Base-by-base conservation (phyloP, 202 grass and related monocot species). In the Bolboschoenoplectus hybrid region DNA sequence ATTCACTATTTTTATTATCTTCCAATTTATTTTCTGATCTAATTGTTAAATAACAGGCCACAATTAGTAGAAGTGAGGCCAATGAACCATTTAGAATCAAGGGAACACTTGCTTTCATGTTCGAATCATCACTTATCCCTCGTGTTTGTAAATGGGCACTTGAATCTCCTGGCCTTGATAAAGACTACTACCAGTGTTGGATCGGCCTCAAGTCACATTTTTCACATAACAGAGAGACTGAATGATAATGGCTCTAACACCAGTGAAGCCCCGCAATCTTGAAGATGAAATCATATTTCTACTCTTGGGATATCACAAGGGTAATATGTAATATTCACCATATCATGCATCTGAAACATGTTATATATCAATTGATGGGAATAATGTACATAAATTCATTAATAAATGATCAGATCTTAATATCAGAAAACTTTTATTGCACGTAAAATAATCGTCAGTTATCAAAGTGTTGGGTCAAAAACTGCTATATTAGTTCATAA, bases 171-270 rank as follows among this genome's bases (percentile, higher is more conserved):
- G 68, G 77, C 3, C 81, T 94, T 9, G 93, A 95, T 26, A 83
- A 83, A 12, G 88, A 98, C 68, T 95, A 98, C 87, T 98, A 95
- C 83, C 91, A 85, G 11, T 98, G 96, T 82, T 98, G 91, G 96
- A 94, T 94, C 0, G 96, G 96, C 36, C 73, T 95, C 46, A 94
- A 85, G 77, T 95, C 93, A 4, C 93, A 98, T 85, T 94, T 95
- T 80, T 87, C 91, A 7, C 62, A 82, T 6, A 67, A 82, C 66
- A 52, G 56, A 26, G 70, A 63, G 60, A 46, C 7, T 40, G 41
- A 62, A 84, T 34, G 64, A 56, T 52, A 84, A 68, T 68, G 36
- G 50, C 44, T 41, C 52, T 58, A 41, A 41, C 7, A 82, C 26
- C 55, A 82, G 17, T 68, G 9, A 38, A 49, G 47, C 38, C 63